Conservation (phyloP, 2,329 filamentous ascomycete genomes). For the Aspergillus ibericus region DNA sequence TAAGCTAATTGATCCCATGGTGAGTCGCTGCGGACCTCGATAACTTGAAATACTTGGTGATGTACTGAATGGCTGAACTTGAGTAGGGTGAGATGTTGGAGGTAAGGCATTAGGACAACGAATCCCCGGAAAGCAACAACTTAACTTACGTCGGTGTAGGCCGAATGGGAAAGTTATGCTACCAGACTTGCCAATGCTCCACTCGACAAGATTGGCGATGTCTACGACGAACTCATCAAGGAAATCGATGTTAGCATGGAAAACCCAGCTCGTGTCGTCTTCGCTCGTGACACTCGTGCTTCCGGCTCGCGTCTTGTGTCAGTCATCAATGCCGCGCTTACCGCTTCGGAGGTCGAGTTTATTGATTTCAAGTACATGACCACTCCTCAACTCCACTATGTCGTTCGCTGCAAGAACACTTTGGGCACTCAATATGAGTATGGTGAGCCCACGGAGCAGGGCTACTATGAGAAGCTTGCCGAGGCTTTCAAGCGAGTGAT, state of each 20-base stretch:
- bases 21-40: conserved; percentile 29
- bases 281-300: conserved; percentile 87
- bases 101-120: conserved; percentile 49
- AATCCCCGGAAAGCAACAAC: conserved; percentile 3
- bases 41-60: neutral
- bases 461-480: conserved; percentile 92
- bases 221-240: conserved; percentile 73
- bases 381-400: conserved; percentile 96
- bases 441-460: conserved; percentile 81
- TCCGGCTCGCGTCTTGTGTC: conserved; percentile 82
- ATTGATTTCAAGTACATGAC: conserved; percentile 89
- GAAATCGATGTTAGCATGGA: conserved; percentile 73
- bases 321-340: conserved; percentile 76
- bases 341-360: conserved; percentile 70
- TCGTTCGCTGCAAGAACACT: conserved; percentile 92
- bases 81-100: conserved; percentile 86
- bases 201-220: conserved; percentile 71
- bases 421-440: conserved; percentile 83
- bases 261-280: conserved; percentile 75
- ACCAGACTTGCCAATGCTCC: conserved; percentile 85
- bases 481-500: conserved; percentile 83
- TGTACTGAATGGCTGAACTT: conserved; percentile 16
- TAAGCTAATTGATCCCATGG: conserved; percentile 94
- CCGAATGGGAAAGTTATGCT: conserved; percentile 86
- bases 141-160: conserved; percentile 41